Base-by-base conservation (phyloP, 2,329 filamentous ascomycete genomes). In the Trichoderma afroharzianum region DNA sequence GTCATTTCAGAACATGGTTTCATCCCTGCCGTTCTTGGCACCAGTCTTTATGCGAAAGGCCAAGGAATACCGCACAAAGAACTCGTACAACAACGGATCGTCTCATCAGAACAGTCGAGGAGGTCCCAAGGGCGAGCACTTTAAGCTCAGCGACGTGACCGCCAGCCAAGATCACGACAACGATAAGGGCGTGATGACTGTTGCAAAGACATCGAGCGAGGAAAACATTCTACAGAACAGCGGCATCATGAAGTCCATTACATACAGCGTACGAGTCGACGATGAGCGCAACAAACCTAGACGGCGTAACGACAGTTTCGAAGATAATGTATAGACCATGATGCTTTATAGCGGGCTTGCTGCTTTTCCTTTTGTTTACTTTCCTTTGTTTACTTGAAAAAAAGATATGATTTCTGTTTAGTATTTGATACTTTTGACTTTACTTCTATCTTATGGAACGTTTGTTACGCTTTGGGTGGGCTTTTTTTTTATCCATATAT, bases 1-100 rank as follows among this genome's bases (percentile, higher is more conserved):
- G 4, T 21, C 18, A 3, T 28, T 8, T 1, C 68, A 85, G 83
- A 85, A 85, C 74, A 82, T 85, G 74, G 83, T 85, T 7, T 85
- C 83, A 0, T 84, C 83, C 1, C 79, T 85, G 2, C 83, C 83
- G 0, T 85, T 85, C 76, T 78, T 85, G 0, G 83, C 83, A 0
- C 83, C 83, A 0, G 79, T 84, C 3, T 84, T 81, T 73, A 72
- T 85, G 57, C 80, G 77, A 30, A 84, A 83, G 72, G 83, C 83
- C 12, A 82, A 78, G 62, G 76, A 82, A 39, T 85, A 84, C 74
- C 80, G 80, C 24, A 80, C 76, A 71, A 84, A 83, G 68, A 78
- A 79, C 63, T 80, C 80, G 0, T 76, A 76, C 63, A 75, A 76
- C 30, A 77, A 77, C 72, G 77, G 75, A n/a, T 80, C 79, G 4